A percentile compares a stretch with the other conserved stretches of the same genome.
phyloP scores from a whole-genome alignment of 768 basidiomycete genomes.

The Vishniacozyma victoriae region DNA sequence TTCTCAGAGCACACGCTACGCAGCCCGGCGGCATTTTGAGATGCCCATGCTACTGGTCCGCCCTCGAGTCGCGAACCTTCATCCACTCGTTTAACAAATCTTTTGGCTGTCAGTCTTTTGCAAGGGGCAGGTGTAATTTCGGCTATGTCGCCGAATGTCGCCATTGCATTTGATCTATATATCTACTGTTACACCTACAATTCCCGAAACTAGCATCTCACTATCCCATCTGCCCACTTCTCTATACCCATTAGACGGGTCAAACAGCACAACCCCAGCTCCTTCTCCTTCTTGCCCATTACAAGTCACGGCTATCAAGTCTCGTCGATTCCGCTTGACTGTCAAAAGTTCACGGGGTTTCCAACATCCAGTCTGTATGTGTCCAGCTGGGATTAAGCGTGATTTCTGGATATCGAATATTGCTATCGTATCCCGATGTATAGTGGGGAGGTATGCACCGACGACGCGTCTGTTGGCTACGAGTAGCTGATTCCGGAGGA shows the following conservation, averaged over 20 bases:
- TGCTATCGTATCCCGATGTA: neutral
- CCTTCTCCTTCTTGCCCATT: neutral
- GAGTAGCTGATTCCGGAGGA: neutral
- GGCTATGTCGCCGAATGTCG: no score
- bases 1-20: no score
- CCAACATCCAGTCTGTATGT: neutral
- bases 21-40: no score
- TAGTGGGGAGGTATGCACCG: neutral
- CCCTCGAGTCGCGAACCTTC: no score
- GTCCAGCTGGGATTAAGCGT: neutral
- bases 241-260: neutral
- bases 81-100: no score
- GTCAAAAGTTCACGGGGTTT: neutral
- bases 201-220: neutral
- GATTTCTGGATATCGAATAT: neutral
- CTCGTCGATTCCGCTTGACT: neutral
- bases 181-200: neutral
- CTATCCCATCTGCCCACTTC: neutral
- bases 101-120: no score
- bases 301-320: neutral
- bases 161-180: no score
- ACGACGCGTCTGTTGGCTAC: neutral
- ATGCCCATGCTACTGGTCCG: no score
- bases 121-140: no score
- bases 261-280: neutral